A percentile compares a stretch with the other conserved stretches of the same genome.
phyloP scores from a whole-genome alignment of 345 rosid genomes.

The Cardamine chenopodiifolia region DNA sequence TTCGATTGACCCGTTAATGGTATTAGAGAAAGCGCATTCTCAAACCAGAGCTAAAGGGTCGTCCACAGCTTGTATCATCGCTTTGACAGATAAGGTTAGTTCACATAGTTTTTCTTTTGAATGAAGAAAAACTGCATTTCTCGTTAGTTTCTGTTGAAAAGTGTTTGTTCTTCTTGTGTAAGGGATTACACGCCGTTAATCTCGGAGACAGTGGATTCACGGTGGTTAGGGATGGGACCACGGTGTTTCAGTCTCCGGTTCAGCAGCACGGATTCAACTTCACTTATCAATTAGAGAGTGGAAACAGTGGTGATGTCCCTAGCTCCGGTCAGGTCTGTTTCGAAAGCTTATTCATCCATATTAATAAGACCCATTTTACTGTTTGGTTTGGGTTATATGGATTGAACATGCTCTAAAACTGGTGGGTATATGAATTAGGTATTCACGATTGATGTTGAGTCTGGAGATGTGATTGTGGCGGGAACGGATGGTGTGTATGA shows the following conservation, averaged over 20 bases:
- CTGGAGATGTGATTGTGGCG: conserved; percentile 83
- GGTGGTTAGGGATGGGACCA: conserved; percentile 81
- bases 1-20: conserved; percentile 68
- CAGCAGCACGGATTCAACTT: conserved; percentile 97
- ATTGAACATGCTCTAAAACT: not conserved
- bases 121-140: not conserved
- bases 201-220: conserved; percentile 98
- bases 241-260: conserved; percentile 82
- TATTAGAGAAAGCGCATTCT: conserved; percentile 86
- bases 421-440: conserved; percentile 48
- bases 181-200: conserved; percentile 83
- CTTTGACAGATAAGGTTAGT: conserved; percentile 70
- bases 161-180: conserved; percentile 10
- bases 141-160: not conserved
- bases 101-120: not conserved
- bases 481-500: conserved; percentile 97
- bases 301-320: conserved; percentile 71
- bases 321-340: conserved; percentile 97
- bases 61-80: conserved; percentile 91
- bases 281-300: conserved; percentile 88
- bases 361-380: not conserved
- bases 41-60: conserved; percentile 82
- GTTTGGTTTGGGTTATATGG: not conserved
- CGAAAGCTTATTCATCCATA: not conserved
- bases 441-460: conserved; percentile 67